phyloP scores from a whole-genome alignment of 2,329 filamentous ascomycete genomes.

The Neofusicoccum cordaticola region DNA sequence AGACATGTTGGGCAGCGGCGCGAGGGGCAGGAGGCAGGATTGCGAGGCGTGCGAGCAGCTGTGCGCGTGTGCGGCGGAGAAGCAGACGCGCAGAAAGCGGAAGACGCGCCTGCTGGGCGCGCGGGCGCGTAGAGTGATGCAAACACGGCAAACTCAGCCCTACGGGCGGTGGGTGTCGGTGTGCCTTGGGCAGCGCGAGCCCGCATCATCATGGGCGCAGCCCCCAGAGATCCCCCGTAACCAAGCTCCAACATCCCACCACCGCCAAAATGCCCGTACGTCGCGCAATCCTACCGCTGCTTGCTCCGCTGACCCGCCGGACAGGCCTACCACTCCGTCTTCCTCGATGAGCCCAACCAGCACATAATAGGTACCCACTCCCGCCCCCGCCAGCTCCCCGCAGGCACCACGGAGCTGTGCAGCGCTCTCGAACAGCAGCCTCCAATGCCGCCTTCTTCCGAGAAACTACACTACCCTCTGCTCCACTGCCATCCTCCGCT shows the following conservation, averaged over 20 bases:
- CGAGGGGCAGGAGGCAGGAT: neutral
- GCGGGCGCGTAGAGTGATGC: conserved; percentile 39
- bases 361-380: conserved; percentile 56
- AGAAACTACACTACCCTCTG: neutral
- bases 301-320: neutral
- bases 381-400: conserved; percentile 15
- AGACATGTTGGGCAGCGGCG: conserved; percentile 42
- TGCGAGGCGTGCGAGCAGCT: neutral
- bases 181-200: conserved; percentile 20
- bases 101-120: conserved; percentile 10
- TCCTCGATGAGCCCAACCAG: conserved; percentile 74
- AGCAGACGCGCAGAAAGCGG: conserved; percentile 20
- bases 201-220: conserved; percentile 25
- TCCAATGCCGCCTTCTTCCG: neutral
- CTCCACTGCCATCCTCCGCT: neutral
- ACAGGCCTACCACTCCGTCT: conserved; percentile 97
- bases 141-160: conserved; percentile 34
- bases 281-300: neutral
- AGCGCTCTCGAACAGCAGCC: neutral
- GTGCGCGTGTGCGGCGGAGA: neutral
- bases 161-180: conserved; percentile 25
- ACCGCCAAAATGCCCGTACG: conserved; percentile 48
- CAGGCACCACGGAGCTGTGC: conserved; percentile 9
- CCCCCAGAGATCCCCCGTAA: conserved; percentile 24
- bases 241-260: conserved; percentile 2